Evolutionary conservation across 1,284 basidiomycete genomes (phyloP).

Genomic region (Sporisorium graminicola): DNA sequence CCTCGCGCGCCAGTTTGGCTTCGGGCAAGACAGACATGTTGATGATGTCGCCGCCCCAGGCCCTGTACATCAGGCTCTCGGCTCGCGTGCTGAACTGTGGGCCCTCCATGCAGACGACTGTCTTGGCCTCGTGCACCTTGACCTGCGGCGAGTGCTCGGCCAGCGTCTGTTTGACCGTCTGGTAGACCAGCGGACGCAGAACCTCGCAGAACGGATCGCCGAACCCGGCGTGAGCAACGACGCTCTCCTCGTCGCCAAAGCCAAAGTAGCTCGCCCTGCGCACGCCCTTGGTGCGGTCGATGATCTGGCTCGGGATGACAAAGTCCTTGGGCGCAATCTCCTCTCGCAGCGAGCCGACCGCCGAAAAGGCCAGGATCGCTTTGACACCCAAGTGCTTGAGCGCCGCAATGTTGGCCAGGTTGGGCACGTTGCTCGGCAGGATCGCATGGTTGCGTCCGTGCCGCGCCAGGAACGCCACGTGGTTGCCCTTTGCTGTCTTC

Average conservation of each 20-base stretch:
- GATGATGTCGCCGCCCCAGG: conserved; percentile 78
- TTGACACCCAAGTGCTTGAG: conserved; percentile 91
- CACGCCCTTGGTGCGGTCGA: conserved; percentile 94
- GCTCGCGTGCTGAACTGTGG: conserved; percentile 92
- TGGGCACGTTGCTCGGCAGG: conserved; percentile 72
- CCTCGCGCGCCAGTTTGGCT: conserved; percentile 93
- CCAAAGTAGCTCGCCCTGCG: conserved; percentile 89
- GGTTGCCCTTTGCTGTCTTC: conserved; percentile 79
- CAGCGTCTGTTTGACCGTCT: conserved; percentile 47
- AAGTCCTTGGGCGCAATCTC: conserved; percentile 85
- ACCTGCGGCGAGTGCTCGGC: conserved; percentile 35
- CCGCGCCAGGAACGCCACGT: conserved; percentile 90
- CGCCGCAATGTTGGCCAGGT: conserved; percentile 93
- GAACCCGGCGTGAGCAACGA: conserved; percentile 94
- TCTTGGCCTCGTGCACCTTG: conserved; percentile 79
- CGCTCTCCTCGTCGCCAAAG: conserved; percentile 73
- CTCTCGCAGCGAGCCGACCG: conserved; percentile 94
- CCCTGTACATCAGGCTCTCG: conserved; percentile 92
- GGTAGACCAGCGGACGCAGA: conserved; percentile 56
- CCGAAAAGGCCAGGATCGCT: conserved; percentile 91
- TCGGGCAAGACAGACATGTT: conserved; percentile 93
- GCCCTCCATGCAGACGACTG: conserved; percentile 96
- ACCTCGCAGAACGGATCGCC: conserved; percentile 76
- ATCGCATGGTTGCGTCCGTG: conserved; percentile 83
- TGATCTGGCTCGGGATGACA: conserved; percentile 89